phyloP scores from a whole-genome alignment of 75 land plant species.

The Picea glauca region DNA sequence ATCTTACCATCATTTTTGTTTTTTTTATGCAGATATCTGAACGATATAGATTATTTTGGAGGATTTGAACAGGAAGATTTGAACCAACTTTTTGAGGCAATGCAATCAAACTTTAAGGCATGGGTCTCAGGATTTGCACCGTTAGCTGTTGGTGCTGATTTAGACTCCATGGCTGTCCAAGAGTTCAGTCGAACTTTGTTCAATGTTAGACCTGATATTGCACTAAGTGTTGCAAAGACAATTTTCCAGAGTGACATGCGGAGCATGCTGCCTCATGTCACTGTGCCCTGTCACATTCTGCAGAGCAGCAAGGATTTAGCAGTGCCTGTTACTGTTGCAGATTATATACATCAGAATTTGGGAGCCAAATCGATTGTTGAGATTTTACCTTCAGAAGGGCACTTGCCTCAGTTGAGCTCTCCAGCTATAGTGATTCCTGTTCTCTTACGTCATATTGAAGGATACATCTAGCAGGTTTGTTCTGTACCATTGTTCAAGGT shows the following conservation, averaged over 20 bases:
- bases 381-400: conserved; percentile 79
- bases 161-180: conserved; percentile 81
- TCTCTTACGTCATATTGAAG: conserved; percentile 52
- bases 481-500: too few species aligned
- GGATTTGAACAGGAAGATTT: conserved; percentile 81
- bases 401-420: conserved; percentile 87
- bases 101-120: conserved; percentile 85
- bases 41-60: conserved; percentile 64
- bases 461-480: neutral
- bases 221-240: conserved; percentile 57
- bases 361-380: conserved; percentile 80
- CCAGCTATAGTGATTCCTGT: conserved; percentile 76
- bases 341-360: conserved; percentile 62
- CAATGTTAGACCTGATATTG: conserved; percentile 90
- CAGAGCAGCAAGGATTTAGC: conserved; percentile 89
- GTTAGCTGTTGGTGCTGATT: conserved; percentile 76
- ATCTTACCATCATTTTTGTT: neutral
- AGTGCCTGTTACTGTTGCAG: conserved; percentile 79
- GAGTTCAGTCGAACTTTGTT: conserved; percentile 92
- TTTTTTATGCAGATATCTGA: conserved; percentile 47
- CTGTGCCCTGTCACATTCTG: conserved; percentile 84
- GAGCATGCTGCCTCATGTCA: conserved; percentile 47
- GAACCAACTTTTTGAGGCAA: conserved; percentile 78
- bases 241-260: conserved; percentile 80
- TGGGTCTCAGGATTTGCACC: conserved; percentile 96